Conservation (phyloP, 352 stramenopile species). For the Phytophthora fragariaefolia region DNA sequence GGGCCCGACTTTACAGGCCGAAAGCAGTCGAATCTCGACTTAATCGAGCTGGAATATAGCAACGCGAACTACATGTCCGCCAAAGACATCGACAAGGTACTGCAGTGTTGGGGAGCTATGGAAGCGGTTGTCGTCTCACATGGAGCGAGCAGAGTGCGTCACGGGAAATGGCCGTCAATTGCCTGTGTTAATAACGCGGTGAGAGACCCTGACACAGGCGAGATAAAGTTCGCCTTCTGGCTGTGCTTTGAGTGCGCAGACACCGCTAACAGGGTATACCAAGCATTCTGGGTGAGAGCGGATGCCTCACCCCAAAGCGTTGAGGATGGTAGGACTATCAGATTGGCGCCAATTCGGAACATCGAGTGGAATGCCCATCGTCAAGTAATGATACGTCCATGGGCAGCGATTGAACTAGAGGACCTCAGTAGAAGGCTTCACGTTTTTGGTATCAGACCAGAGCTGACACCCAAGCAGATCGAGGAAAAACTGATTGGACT, state of each 20-base stretch:
- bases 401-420: not conserved
- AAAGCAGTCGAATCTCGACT: slow-evolving; percentile 7
- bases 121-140: slow-evolving; percentile 2
- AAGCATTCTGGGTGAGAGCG: not conserved
- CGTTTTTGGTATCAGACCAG: slow-evolving; percentile 1
- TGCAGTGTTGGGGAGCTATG: slow-evolving; percentile 1
- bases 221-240: slow-evolving; percentile 1
- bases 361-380: not conserved
- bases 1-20: slow-evolving; percentile 4
- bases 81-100: not conserved
- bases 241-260: slow-evolving; percentile 6
- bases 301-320: not conserved
- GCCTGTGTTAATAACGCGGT: slow-evolving; percentile 5
- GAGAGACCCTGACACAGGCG: not conserved
- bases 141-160: not conserved
- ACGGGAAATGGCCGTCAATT: slow-evolving; percentile 7
- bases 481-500: not conserved
- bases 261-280: slow-evolving; percentile 7
- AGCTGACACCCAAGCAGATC: not conserved
- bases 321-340: slow-evolving; percentile 2
- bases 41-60: slow-evolving; percentile 10
- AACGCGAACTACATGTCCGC: slow-evolving; percentile 8
- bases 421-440: not conserved
- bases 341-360: not conserved
- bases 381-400: not conserved